Conservation (phyloP, 164 flowering plant species). For the Santalum album region DNA sequence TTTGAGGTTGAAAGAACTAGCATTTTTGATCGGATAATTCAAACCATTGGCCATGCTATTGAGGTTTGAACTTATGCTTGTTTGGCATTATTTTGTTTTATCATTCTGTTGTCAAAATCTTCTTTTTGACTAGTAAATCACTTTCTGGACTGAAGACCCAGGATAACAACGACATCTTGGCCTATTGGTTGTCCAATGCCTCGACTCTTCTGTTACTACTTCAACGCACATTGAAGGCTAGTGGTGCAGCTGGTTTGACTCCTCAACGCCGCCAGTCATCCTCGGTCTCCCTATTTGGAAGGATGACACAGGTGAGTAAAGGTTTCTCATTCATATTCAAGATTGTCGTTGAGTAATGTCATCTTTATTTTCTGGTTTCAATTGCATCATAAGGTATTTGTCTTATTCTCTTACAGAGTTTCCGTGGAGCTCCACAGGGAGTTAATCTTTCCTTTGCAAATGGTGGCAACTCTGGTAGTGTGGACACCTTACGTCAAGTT, state of each 20-base stretch:
- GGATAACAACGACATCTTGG: conserved; percentile 80
- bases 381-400: conserved; percentile 1
- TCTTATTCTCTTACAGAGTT: conserved; percentile 44
- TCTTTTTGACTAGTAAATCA: conserved; percentile 7
- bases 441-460: conserved; percentile 65
- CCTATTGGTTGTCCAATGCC: conserved; percentile 96
- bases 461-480: conserved; percentile 62
- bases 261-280: conserved; percentile 88
- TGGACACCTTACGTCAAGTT: conserved; percentile 72
- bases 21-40: conserved; percentile 91
- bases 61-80: conserved; percentile 47
- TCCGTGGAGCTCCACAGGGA: conserved; percentile 90
- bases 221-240: conserved; percentile 91
- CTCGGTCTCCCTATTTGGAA: conserved; percentile 83
- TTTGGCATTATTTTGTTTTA: neutral
- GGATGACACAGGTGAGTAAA: conserved; percentile 77
- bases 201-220: conserved; percentile 85
- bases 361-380: neutral
- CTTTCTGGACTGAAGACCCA: conserved; percentile 43
- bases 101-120: neutral
- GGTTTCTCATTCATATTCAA: neutral
- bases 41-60: conserved; percentile 88
- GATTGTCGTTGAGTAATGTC: neutral
- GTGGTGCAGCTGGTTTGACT: conserved; percentile 93
- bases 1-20: conserved; percentile 98